Percentiles rank a stretch among this genome's conserved stretches.
Conservation (phyloP, 352 stramenopile species). For the Globisporangium alternatum region DNA sequence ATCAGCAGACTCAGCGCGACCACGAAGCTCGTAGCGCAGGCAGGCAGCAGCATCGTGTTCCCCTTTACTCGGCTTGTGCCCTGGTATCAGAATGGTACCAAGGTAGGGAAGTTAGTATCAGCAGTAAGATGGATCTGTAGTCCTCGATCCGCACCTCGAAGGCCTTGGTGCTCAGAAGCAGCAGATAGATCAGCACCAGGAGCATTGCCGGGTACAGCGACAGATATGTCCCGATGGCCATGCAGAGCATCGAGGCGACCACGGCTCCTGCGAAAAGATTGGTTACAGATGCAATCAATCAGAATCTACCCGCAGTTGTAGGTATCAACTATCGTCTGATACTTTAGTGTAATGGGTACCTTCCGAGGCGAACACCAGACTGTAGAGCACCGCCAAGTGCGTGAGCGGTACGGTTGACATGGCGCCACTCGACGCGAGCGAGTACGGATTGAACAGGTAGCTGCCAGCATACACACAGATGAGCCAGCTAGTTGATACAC, state of each 20-base stretch:
- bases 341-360: slow-evolving; percentile 18
- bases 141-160: slow-evolving; percentile 4
- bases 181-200: slow-evolving; percentile 49
- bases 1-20: slow-evolving; percentile 33
- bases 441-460: slow-evolving; percentile 79
- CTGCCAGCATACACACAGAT: slow-evolving; percentile 15
- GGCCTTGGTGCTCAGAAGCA: slow-evolving; percentile 35
- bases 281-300: background rate
- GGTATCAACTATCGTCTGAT: background rate
- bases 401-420: too few species aligned
- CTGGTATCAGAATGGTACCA: background rate
- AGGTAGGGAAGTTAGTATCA: background rate
- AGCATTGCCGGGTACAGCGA: slow-evolving; percentile 73
- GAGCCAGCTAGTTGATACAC: background rate
- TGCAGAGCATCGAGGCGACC: slow-evolving; percentile 39
- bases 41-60: slow-evolving; percentile 6
- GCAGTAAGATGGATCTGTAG: background rate
- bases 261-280: slow-evolving; percentile 32
- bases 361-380: slow-evolving; percentile 67
- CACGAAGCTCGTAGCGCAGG: slow-evolving; percentile 16
- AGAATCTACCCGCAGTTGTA: background rate
- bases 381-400: slow-evolving; percentile 62
- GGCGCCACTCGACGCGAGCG: slow-evolving; percentile 62
- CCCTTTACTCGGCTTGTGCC: background rate
- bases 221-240: slow-evolving; percentile 64